Percentiles rank a stretch among this genome's conserved stretches.
Evolutionary conservation across 495 filamentous ascomycete species (phyloP).

Genomic region (Durotheca rogersii): DNA sequence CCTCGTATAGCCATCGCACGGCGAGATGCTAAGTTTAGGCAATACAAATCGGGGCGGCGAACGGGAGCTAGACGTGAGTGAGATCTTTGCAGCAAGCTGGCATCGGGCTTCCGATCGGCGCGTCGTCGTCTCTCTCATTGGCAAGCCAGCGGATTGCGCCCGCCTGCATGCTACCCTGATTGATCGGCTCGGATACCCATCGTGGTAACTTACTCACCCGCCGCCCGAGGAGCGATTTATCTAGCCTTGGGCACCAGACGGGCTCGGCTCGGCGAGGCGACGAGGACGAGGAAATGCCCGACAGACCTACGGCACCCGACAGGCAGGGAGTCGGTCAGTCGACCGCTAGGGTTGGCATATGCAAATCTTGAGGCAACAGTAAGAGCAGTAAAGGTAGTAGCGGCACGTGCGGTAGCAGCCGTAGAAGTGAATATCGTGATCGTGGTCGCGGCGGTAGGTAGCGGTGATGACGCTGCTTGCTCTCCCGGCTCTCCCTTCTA

Average conservation of each 20-base stretch:
- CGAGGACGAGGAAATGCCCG: not conserved
- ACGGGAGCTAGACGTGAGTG: slow-evolving; percentile 27
- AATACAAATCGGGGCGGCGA: slow-evolving; percentile 24
- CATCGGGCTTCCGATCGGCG: slow-evolving; percentile 28
- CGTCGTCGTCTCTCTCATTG: slow-evolving; percentile 10
- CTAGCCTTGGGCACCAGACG: slow-evolving; percentile 8
- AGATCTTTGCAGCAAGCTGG: slow-evolving; percentile 31
- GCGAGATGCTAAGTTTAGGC: slow-evolving; percentile 20
- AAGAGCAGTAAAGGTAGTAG: too few relatives aligned
- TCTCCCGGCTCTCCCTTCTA: too few relatives aligned
- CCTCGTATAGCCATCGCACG: slow-evolving; percentile 25
- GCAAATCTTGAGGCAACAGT: too few relatives aligned
- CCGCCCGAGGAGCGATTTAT: not conserved
- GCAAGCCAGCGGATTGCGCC: slow-evolving; percentile 16
- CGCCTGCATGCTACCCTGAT: slow-evolving; percentile 31
- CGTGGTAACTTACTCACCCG: not conserved
- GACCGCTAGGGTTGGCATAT: too few relatives aligned
- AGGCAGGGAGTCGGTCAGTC: too few relatives aligned
- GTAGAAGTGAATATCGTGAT: too few relatives aligned
- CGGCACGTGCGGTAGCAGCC: too few relatives aligned
- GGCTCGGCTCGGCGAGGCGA: slow-evolving; percentile 1
- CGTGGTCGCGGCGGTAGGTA: too few relatives aligned
- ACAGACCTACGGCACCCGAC: slow-evolving; percentile 22
- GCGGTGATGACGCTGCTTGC: too few relatives aligned
- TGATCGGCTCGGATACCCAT: slow-evolving; percentile 18